Conservation (phyloP, 306 rosid genomes). For the Cyclanthera cordifolia region DNA sequence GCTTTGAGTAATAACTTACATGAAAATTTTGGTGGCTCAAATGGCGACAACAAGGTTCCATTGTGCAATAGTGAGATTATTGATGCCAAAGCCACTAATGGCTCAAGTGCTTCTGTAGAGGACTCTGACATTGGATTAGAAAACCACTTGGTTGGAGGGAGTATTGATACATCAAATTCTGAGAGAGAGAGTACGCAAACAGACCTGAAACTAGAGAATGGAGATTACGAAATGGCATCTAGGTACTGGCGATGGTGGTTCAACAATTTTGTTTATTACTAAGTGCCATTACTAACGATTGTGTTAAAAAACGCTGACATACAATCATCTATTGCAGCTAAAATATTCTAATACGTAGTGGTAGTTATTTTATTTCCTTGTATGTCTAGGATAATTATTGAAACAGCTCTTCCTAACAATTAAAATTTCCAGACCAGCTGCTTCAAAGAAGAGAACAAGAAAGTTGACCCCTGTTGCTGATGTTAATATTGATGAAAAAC, state of each 20-base stretch:
- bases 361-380: slow-evolving; percentile 16
- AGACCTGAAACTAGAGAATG: slow-evolving; percentile 26
- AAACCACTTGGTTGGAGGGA: slow-evolving; percentile 18
- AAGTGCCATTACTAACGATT: background rate
- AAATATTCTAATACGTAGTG: slow-evolving; percentile 6
- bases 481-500: slow-evolving; percentile 39
- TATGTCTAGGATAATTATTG: slow-evolving; percentile 17
- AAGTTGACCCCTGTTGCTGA: slow-evolving; percentile 42
- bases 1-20: slow-evolving; percentile 21
- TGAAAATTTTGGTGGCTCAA: slow-evolving; percentile 16
- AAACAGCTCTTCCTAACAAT: slow-evolving; percentile 27
- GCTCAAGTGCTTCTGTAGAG: slow-evolving; percentile 26
- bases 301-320: background rate
- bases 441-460: slow-evolving; percentile 30
- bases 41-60: slow-evolving; percentile 21
- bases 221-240: slow-evolving; percentile 27
- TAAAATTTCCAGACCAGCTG: slow-evolving; percentile 39
- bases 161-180: slow-evolving; percentile 20
- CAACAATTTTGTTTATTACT: slow-evolving; percentile 1
- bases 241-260: slow-evolving; percentile 43
- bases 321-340: background rate
- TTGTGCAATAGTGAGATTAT: slow-evolving; percentile 22
- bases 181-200: slow-evolving; percentile 24
- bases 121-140: slow-evolving; percentile 20
- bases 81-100: slow-evolving; percentile 22